Conservation (phyloP, 805 yeast genomes). For the Brettanomyces naardenensis region DNA sequence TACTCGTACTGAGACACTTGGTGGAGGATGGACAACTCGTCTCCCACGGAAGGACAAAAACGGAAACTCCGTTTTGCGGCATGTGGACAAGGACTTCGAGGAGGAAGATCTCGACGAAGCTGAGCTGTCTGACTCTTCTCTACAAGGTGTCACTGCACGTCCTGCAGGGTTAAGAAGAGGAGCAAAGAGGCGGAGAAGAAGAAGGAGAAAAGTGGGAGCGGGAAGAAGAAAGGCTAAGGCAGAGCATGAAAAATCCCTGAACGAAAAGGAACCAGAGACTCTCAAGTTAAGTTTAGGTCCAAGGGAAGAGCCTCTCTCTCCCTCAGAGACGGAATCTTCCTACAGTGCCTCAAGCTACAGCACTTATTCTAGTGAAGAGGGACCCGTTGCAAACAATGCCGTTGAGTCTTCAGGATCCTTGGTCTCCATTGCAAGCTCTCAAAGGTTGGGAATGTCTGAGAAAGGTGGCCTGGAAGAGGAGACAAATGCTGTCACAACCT, state of each 20-base stretch:
- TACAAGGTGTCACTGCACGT: neutral
- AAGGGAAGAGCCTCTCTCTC: too few relatives aligned
- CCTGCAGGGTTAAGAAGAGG: constrained; percentile 60
- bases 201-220: constrained; percentile 32
- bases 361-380: too few relatives aligned
- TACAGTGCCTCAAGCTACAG: too few relatives aligned
- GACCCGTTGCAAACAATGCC: too few relatives aligned
- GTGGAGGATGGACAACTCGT: constrained; percentile 74
- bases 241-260: constrained; percentile 10
- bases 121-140: neutral
- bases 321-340: too few relatives aligned
- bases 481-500: constrained; percentile 27
- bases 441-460: too few relatives aligned
- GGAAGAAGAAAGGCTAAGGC: constrained; percentile 25
- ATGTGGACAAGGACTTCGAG: constrained; percentile 8
- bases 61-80: constrained; percentile 55
- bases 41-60: constrained; percentile 69
- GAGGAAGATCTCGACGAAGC: constrained; percentile 16
- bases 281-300: too few relatives aligned
- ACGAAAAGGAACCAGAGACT: neutral
- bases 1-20: constrained; percentile 55
- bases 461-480: too few relatives aligned
- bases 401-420: too few relatives aligned
- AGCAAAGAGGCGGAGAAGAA: constrained; percentile 43
- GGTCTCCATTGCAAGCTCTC: too few relatives aligned